Base-by-base conservation (phyloP, 352 stramenopile genomes). In the Globisporangium emineosum region DNA sequence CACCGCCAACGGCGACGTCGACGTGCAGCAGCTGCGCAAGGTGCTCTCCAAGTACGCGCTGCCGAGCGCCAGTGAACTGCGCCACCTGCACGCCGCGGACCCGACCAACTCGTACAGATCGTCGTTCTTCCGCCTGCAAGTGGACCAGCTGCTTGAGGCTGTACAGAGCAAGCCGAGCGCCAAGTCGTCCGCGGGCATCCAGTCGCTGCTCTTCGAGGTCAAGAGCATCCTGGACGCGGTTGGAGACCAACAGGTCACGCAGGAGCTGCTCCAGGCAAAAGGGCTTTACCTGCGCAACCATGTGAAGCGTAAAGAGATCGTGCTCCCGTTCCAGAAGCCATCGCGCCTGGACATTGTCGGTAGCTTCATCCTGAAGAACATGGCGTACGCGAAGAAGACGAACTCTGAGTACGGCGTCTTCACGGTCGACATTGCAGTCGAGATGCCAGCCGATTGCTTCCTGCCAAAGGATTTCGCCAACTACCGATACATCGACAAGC, bases 401-500 rank as follows among this genome's bases (percentile, higher is more conserved):
- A 68, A 45, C 51, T 51, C 62, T 13, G 73, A 88, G 29, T 93
- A 93, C 54, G 72, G 77, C 6, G 67, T 69, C 9, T 67, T 93
- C 40, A 89, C 73, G 0, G 73, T 97, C 35, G 89, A 97, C 62
- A 43, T 97, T 17, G 78, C 88, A 0, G 73, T 97, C 15, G 78
- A 92, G 67, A 97, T 97, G 65, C 90, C 90, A 0, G 54, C 67
- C 7, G 67, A 62, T 7, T 97, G 89, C 70, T 93, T 97, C 64
- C 47, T 95, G 21, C 85, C 86, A 10, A 96, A 96, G 67, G 90
- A 97, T 64, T 93, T 94, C 67, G 70, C 85, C 50, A 97, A 97
- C 75, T 95, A 94, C 71, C 75, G 86, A 27, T 97, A 96, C 67
- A 79, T 89, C 5, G 89, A 97, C 78, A 97, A 96, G 72, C 78